Base-by-base conservation (phyloP, 2,329 filamentous ascomycete genomes). In the Pseudocercospora fuligena region DNA sequence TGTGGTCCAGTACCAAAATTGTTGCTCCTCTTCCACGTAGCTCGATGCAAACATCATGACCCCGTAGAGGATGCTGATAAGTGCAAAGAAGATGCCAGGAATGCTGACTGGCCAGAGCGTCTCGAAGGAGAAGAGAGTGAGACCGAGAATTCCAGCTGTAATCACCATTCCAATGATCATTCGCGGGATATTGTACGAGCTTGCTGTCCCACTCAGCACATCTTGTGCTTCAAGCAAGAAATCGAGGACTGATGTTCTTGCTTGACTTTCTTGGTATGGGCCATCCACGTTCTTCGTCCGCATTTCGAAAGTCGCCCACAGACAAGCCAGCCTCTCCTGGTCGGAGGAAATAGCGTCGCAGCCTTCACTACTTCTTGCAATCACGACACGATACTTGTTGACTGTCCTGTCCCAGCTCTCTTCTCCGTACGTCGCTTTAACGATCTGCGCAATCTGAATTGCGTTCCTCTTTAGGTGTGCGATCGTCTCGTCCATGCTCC, bases 41-140 rank as follows among this genome's bases (percentile, higher is more conserved):
- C 94, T 98, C 77, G 92, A 97, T 9, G 94, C 94, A 80, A 98
- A 98, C 94, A 98, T 98, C 88, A 97, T 96, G 43, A 88, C 78
- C 1, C 90, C 89, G 75, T 98, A 97, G 5, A 84, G 74, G 1
- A 75, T 16, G 8, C 78, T 73, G 0, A 77, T 75, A 2, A 80
- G 33, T 2, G 75, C 66, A 66, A 80, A 80, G 70, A 78, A 80
- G n/a, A 79, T 19, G 5, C 77, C 78, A 0, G 86, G 78, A 0
- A 89, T 57, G 0, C 86, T 86, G 31, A 68, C 73, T n/a, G 71
- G 74, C 67, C 67, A 77, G 14, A 66, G 68, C 9, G 60, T 47
- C 19, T 40, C 8, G 4, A 82, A 71, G 19, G 77, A 70, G 64
- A 77, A 58, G 63, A 78, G 78, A 36, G 73, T 71, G 43, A 80